These are phyloP conservation scores for Scheffersomyces parashehatae DNA, from an alignment of 1,139 yeast species.

Conservation along the genomic window DNA sequence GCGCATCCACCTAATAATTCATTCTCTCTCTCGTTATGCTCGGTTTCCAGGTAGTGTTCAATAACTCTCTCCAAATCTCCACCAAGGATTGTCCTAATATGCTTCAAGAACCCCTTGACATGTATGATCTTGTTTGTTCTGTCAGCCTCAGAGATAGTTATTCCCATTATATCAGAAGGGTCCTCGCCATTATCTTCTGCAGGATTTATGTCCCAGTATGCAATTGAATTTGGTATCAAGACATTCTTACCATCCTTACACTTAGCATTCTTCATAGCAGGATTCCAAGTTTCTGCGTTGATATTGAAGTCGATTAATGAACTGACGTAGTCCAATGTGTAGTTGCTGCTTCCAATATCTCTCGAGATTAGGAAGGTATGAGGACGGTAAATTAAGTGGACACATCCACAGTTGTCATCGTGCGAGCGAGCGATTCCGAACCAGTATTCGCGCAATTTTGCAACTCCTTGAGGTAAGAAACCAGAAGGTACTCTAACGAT, in stretches of 20 bases:
- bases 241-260: conserved; percentile 22
- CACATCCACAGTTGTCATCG: not conserved
- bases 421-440: conserved; percentile 4
- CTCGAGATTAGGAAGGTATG: conserved; percentile 19
- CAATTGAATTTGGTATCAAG: conserved; percentile 21
- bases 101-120: conserved; percentile 17
- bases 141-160: conserved; percentile 23
- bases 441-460: conserved; percentile 1
- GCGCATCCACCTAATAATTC: conserved; percentile 14
- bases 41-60: not conserved
- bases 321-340: conserved; percentile 17
- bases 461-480: not conserved
- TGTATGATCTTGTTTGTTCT: conserved; percentile 17
- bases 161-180: conserved; percentile 17
- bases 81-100: conserved; percentile 12
- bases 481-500: not conserved
- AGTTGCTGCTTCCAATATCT: conserved; percentile 7
- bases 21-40: conserved; percentile 6
- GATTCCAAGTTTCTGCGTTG: conserved; percentile 18
- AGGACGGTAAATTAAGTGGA: conserved; percentile 18
- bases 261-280: conserved; percentile 1
- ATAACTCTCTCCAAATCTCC: not conserved
- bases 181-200: conserved; percentile 1
- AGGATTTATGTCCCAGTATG: conserved; percentile 14
- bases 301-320: conserved; percentile 21